These are phyloP conservation scores for Pythium brassicae DNA, from an alignment of 352 stramenopile species.

Conservation along the genomic window DNA sequence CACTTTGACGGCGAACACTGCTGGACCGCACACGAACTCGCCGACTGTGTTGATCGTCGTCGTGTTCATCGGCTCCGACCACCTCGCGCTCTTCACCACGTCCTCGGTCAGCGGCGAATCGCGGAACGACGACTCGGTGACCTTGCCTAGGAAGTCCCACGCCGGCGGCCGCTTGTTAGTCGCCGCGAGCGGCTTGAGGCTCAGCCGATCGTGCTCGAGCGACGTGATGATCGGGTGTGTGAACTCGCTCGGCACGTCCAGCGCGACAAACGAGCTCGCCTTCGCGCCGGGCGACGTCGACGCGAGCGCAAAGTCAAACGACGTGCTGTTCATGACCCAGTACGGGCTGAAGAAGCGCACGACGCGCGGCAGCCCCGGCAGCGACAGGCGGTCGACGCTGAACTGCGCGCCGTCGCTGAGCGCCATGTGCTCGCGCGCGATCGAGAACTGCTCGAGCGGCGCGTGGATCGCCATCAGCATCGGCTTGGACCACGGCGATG, in stretches of 20 bases:
- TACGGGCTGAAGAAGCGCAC: conserved; percentile 81
- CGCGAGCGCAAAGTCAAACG: conserved; percentile 56
- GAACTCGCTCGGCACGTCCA: conserved; percentile 45
- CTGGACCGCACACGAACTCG: conserved; percentile 65
- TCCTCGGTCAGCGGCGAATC: conserved; percentile 51
- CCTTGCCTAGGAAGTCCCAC: conserved; percentile 54
- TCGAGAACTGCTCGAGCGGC: conserved; percentile 71
- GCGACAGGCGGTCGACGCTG: conserved; percentile 68
- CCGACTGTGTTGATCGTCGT: conserved; percentile 84
- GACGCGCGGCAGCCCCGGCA: conserved; percentile 62
- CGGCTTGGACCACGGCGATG: conserved; percentile 76
- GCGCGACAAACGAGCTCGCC: conserved; percentile 30
- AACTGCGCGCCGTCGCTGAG: conserved; percentile 52
- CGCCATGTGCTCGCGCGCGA: conserved; percentile 46
- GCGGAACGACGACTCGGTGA: conserved; percentile 45
- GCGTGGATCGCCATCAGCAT: conserved; percentile 82
- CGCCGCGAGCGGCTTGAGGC: conserved; percentile 53
- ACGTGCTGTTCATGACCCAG: conserved; percentile 85
- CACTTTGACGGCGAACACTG: conserved; percentile 78
- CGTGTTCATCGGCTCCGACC: conserved; percentile 80
- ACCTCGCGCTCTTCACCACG: conserved; percentile 54
- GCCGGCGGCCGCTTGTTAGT: conserved; percentile 43
- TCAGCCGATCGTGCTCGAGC: conserved; percentile 60
- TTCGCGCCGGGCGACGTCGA: conserved; percentile 57
- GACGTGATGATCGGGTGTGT: conserved; percentile 58